These are phyloP conservation scores for Pascua sp. DNA, from an alignment of 1,284 basidiomycete species.

Conservation along the genomic window DNA sequence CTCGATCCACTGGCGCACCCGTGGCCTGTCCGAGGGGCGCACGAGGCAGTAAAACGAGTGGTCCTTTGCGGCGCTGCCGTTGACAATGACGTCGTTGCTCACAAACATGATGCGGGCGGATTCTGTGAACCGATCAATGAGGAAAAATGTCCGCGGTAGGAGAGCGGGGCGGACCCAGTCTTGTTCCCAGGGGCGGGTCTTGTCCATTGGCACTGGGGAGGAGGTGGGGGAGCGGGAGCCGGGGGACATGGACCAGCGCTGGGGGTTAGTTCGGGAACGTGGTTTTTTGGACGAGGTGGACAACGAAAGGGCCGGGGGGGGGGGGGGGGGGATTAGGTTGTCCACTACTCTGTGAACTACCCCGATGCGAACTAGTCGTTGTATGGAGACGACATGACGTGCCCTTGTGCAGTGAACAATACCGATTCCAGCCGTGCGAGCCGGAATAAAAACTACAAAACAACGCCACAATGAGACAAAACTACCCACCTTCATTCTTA, in stretches of 20 bases:
- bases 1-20: constrained; percentile 35
- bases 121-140: constrained; percentile 42
- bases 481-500: constrained; percentile 1
- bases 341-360: too few species aligned
- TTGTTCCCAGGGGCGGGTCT: not conserved
- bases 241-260: constrained; percentile 13
- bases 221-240: constrained; percentile 10
- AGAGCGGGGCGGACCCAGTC: constrained; percentile 13
- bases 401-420: too few species aligned
- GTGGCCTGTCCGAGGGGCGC: constrained; percentile 29
- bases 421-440: too few species aligned
- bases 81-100: constrained; percentile 38
- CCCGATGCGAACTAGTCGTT: too few species aligned
- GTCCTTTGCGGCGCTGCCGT: constrained; percentile 24
- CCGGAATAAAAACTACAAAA: too few species aligned
- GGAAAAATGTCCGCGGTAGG: constrained; percentile 33
- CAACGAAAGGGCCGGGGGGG: too few species aligned
- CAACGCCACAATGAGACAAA: not conserved
- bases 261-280: not conserved
- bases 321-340: too few species aligned
- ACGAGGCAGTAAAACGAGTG: constrained; percentile 40
- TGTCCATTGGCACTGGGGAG: not conserved
- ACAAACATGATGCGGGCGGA: constrained; percentile 34
- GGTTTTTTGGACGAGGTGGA: too few species aligned
- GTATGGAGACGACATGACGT: too few species aligned